phyloP scores from a whole-genome alignment of 2,329 filamentous ascomycete genomes.

The Nannizziopsis barbatae region DNA sequence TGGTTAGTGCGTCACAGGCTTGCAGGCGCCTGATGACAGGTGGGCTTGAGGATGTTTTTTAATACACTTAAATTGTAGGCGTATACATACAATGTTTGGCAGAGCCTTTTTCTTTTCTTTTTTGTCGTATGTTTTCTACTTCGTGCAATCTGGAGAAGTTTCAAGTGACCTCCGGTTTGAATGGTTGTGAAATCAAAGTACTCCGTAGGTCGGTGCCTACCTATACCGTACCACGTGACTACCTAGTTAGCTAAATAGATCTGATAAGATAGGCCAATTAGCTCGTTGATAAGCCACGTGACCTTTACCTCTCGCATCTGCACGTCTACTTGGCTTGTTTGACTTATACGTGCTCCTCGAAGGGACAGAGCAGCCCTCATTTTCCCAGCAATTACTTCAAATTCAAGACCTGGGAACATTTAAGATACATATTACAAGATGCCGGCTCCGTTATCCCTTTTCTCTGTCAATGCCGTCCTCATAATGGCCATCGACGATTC shows the following conservation, averaged over 20 bases:
- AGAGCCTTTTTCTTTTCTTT: neutral
- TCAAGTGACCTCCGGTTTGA: no score
- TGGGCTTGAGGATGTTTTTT: neutral
- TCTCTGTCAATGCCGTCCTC: slow-evolving; percentile 65
- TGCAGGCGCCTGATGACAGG: slow-evolving; percentile 8
- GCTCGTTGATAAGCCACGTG: no score
- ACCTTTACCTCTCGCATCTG: no score
- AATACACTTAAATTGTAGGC: neutral
- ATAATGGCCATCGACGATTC: slow-evolving; percentile 78
- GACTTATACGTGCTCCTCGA: no score
- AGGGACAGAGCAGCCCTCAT: neutral
- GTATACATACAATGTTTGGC: neutral
- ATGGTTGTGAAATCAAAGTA: no score
- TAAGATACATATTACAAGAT: slow-evolving; percentile 36
- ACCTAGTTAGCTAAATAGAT: no score
- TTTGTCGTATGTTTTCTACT: no score
- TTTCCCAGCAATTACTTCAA: neutral
- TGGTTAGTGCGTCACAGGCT: slow-evolving; percentile 11
- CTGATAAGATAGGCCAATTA: no score
- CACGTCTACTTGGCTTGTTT: no score
- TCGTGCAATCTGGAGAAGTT: no score
- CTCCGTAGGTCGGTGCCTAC: no score
- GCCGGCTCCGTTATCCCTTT: slow-evolving; percentile 64
- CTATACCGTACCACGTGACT: no score
- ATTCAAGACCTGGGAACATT: neutral